Percentiles rank a stretch among this genome's conserved stretches.
Conservation (phyloP, 805 yeast species). For the Nakazawaea anatomiae region DNA sequence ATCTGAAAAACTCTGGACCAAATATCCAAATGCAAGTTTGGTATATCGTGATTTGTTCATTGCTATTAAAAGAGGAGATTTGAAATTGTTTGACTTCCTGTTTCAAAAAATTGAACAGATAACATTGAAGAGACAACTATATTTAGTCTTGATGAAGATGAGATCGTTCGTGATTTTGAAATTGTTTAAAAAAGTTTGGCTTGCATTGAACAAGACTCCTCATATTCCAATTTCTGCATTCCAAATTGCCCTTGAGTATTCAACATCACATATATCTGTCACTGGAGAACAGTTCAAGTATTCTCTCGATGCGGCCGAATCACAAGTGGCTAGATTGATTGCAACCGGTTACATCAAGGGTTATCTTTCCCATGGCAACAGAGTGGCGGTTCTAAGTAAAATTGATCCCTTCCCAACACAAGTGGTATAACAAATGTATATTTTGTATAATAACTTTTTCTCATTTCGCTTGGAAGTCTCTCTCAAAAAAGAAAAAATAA, state of each 20-base stretch:
- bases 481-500: too few species aligned
- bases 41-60: constrained; percentile 43
- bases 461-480: too few species aligned
- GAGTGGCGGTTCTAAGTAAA: constrained; percentile 71
- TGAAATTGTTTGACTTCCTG: constrained; percentile 41
- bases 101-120: constrained; percentile 39
- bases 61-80: constrained; percentile 49
- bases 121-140: constrained; percentile 54
- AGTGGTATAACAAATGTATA: constrained; percentile 6
- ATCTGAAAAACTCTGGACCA: constrained; percentile 27
- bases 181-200: constrained; percentile 38
- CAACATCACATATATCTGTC: constrained; percentile 18
- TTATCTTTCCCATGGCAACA: constrained; percentile 70
- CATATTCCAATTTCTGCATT: constrained; percentile 34
- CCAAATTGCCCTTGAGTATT: constrained; percentile 35
- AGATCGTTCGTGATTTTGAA: constrained; percentile 44
- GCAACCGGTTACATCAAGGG: constrained; percentile 62
- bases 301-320: constrained; percentile 55
- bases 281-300: constrained; percentile 12
- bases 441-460: too few species aligned
- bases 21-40: constrained; percentile 33
- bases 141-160: constrained; percentile 49
- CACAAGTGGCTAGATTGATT: constrained; percentile 62
- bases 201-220: constrained; percentile 18
- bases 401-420: constrained; percentile 61